A percentile compares a stretch with the other conserved stretches of the same genome.
Evolutionary conservation across 2,329 filamentous ascomycete species (phyloP).

Genomic region (Stagonosporopsis tanaceti): DNA sequence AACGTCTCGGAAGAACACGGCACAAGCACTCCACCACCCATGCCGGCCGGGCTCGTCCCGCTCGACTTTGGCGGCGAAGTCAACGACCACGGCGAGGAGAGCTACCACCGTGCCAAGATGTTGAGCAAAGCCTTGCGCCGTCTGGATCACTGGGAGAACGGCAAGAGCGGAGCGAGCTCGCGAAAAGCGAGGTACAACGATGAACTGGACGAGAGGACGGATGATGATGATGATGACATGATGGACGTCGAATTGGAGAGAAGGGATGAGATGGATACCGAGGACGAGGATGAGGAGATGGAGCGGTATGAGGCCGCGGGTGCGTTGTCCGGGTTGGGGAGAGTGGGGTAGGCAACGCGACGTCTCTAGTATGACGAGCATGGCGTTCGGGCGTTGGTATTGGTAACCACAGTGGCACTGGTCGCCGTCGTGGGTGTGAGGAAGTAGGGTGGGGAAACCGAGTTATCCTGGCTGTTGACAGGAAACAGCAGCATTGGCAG

Average conservation of each 20-base stretch:
- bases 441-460: background rate
- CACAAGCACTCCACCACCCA: conserved; percentile 42
- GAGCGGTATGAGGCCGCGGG: conserved; percentile 21
- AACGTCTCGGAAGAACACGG: conserved; percentile 47
- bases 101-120: conserved; percentile 70
- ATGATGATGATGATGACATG: conserved; percentile 45
- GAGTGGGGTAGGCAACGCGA: background rate
- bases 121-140: conserved; percentile 70
- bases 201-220: conserved; percentile 10
- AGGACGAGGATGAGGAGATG: conserved; percentile 44
- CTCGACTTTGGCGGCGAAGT: conserved; percentile 63
- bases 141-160: conserved; percentile 72
- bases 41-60: conserved; percentile 65
- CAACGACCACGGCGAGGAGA: conserved; percentile 81
- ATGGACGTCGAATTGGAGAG: conserved; percentile 32
- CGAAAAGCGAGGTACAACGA: conserved; percentile 7
- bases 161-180: conserved; percentile 29
- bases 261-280: conserved; percentile 43
- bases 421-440: background rate
- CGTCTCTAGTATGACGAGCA: background rate
- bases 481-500: background rate
- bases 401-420: background rate
- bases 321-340: background rate
- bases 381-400: background rate
- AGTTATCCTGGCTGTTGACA: background rate